Evolutionary conservation across 139 green algal genomes (phyloP), one percentile per base, ranked within the genome.

Genomic region (Tetraselmis chui): DNA sequence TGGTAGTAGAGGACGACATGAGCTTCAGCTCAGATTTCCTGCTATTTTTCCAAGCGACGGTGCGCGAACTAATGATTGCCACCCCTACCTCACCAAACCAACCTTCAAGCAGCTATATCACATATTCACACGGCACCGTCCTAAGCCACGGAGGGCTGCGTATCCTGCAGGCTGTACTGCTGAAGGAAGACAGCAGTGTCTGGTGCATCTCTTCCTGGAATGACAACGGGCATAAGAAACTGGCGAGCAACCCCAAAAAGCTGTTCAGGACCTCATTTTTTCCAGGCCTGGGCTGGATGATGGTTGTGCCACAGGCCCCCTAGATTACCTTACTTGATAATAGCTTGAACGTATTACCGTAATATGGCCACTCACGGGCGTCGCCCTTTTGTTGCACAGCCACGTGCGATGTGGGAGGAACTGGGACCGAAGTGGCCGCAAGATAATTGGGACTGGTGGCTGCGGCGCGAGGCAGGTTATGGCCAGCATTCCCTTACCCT

Each of bases 201-300:
- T 91, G 85, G 86, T 89, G 86, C 77, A 32, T 89, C 25, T 91
- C 86, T 26, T 83, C 83, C 11, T 93, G 89, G 89, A 93, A 93
- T 77, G 89, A 93, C 83, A 93, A 93, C 78, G 88, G 87, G 28
- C 80, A 81, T 22, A 0, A 76, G 58, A 2, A 23, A 23, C 28
- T 84, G 85, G 59, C 83, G 27, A 92, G 85, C 81, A 78, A 87
- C 31, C 28, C 77, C 2, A 45, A 78, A n/a, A 31, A 75, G 22
- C 78, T 92, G 79, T 83, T 86, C 30, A 74, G 89, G 24, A 90
- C 87, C 0, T 87, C 84, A n/a, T 93, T 89, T 77, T 93, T 93
- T 77, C 87, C 87, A 0, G 89, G 89, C 24, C 84, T 91, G 28
- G 89, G 89, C 23, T 93, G 89, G 89, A 90, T 93, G 89, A 79